phyloP scores from a whole-genome alignment of 2,329 filamentous ascomycete genomes.

The Chalaropsis ovoidea region DNA sequence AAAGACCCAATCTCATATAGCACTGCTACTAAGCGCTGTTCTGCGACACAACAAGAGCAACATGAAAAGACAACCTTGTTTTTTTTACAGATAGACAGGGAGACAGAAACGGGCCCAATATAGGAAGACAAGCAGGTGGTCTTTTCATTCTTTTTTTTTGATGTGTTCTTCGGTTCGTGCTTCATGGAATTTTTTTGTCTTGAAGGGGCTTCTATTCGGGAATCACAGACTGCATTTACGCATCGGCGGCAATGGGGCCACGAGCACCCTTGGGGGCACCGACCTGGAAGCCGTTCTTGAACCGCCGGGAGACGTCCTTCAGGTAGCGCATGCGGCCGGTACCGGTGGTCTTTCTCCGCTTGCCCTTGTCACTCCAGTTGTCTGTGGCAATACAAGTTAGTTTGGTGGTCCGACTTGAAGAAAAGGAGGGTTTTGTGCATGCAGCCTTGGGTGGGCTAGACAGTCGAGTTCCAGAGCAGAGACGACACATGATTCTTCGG shows the following conservation, averaged over 20 bases:
- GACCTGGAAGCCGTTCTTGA: conserved; percentile 96
- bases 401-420: background rate
- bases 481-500: background rate
- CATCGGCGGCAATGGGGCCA: conserved; percentile 44
- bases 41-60: background rate
- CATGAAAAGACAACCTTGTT: conserved; percentile 14
- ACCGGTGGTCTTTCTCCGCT: conserved; percentile 98
- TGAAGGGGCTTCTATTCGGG: conserved; percentile 27
- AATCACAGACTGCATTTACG: conserved; percentile 29
- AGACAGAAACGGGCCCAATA: conserved; percentile 9
- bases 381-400: conserved; percentile 43
- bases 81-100: conserved; percentile 7
- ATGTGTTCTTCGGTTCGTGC: conserved; percentile 18
- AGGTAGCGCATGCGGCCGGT: conserved; percentile 93
- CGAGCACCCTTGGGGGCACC: conserved; percentile 77
- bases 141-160: conserved; percentile 24
- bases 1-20: too few relatives aligned
- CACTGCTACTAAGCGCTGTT: background rate
- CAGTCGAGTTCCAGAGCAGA: conserved; percentile 14
- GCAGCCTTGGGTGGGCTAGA: conserved; percentile 13
- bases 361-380: conserved; percentile 99
- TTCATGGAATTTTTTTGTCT: conserved; percentile 27
- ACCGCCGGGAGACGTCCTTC: conserved; percentile 82
- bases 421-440: background rate
- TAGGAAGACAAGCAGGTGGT: conserved; percentile 14